Base-by-base conservation (phyloP, 2,329 filamentous ascomycete genomes). In the Proliferodiscus dingleyae region DNA sequence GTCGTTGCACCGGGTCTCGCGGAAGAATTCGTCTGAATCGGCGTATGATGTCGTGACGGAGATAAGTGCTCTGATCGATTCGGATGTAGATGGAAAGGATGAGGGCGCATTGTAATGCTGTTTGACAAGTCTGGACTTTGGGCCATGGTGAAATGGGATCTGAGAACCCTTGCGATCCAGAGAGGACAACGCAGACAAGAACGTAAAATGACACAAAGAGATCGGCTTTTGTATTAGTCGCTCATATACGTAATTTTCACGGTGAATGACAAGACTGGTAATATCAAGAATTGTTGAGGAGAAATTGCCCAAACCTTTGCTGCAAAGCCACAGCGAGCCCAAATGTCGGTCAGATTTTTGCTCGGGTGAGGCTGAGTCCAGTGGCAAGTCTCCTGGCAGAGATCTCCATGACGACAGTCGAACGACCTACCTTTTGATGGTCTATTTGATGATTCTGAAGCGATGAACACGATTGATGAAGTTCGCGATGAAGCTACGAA, bases 1-100 rank as follows among this genome's bases (percentile, higher is more conserved):
- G 68, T 72, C 36, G 64, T 69, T 11, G 65, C 64, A 30, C 55
- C 68, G 30, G 65, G 66, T 33, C 64, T 65, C 36, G 52, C 54
- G 26, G 59, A 52, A 4, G 26, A 9, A 19, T 40, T 46, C 5
- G 52, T 39, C 44, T 50, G 53, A 30, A 58, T 54, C 18, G 60
- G 56, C 15, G 59, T 58, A 37, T 55, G 58, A 38, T 47, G 54
- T 16, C 50, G 46, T n/a, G 54, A 51, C 39, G 52, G 45, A 19
- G 49, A 42, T 22, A 16, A 37, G 41, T 28, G 32, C 42, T 60
- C 57, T 36, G 53, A 49, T 19, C 52, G 52, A 43, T 60, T 55
- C 8, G 54, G 55, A 46, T 63, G 53, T 6, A 59, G 39, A 40
- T 62, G 55, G 38, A 61, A 61, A 7, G 57, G 58, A 43, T 58